Percentiles rank a stretch among this genome's conserved stretches.
Evolutionary conservation across 768 basidiomycete species (phyloP).

Genomic region (Sarcodon sp.): DNA sequence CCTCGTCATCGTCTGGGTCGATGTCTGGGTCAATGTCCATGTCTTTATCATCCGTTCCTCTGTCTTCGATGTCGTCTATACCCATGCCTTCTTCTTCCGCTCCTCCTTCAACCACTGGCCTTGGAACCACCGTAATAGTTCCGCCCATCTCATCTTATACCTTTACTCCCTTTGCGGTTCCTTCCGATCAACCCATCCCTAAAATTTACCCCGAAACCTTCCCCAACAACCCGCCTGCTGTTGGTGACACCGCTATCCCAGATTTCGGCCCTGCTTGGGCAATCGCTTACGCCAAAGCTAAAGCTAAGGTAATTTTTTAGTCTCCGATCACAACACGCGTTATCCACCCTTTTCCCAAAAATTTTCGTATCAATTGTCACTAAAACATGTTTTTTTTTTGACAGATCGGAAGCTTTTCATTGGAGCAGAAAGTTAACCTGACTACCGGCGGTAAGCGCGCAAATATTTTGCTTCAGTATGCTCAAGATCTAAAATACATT

Average conservation of each 20-base stretch:
- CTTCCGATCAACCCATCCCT: background rate
- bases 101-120: background rate
- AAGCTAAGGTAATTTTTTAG: background rate
- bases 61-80: background rate
- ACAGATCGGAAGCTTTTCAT: slow-evolving; percentile 9
- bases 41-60: background rate
- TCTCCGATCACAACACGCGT: no score
- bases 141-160: background rate
- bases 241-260: background rate
- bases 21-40: background rate
- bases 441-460: slow-evolving; percentile 11
- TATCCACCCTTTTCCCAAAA: no score
- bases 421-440: slow-evolving; percentile 18
- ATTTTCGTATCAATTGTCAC: no score
- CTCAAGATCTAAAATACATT: no score
- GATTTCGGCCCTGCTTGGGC: background rate
- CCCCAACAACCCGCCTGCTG: background rate
- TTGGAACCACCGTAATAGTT: background rate
- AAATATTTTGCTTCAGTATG: no score
- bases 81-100: background rate
- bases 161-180: background rate
- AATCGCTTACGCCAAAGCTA: background rate
- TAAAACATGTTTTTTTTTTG: no score
- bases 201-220: background rate
- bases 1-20: no score